phyloP scores from a whole-genome alignment of 306 rosid genomes.

The Hippophae gyantsensis region DNA sequence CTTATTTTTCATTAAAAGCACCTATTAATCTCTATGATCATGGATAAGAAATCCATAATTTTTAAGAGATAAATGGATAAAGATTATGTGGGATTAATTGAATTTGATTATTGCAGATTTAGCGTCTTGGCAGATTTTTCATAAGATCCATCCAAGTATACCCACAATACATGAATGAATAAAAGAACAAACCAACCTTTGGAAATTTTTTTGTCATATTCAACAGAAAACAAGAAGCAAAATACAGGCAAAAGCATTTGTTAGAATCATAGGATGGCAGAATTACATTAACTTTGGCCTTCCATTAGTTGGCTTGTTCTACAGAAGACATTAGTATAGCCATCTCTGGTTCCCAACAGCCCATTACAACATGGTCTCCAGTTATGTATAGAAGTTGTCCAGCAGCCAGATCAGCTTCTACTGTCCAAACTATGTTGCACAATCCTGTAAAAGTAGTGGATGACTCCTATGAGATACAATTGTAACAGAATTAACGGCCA shows the following conservation, averaged over 20 bases:
- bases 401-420: slow-evolving; percentile 73
- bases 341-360: slow-evolving; percentile 80
- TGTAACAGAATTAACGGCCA: slow-evolving; percentile 34
- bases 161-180: too few species aligned
- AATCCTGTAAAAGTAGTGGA: slow-evolving; percentile 35
- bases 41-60: not conserved
- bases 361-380: slow-evolving; percentile 72
- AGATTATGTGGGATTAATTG: not conserved
- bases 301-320: slow-evolving; percentile 67
- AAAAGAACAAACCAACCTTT: not conserved
- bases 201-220: not conserved
- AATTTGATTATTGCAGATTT: too few species aligned
- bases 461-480: slow-evolving; percentile 44
- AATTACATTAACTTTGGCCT: slow-evolving; percentile 67
- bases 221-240: not conserved
- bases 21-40: not conserved
- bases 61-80: not conserved
- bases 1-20: slow-evolving; percentile 1
- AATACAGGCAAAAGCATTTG: slow-evolving; percentile 3
- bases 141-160: too few species aligned
- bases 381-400: slow-evolving; percentile 73
- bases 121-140: too few species aligned
- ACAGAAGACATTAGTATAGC: slow-evolving; percentile 68
- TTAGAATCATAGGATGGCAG: slow-evolving; percentile 1
- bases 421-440: slow-evolving; percentile 60